A percentile compares a stretch with the other conserved stretches of the same genome.
Conservation (phyloP, 1,139 yeast genomes). For the Hansenula lynferdii region DNA sequence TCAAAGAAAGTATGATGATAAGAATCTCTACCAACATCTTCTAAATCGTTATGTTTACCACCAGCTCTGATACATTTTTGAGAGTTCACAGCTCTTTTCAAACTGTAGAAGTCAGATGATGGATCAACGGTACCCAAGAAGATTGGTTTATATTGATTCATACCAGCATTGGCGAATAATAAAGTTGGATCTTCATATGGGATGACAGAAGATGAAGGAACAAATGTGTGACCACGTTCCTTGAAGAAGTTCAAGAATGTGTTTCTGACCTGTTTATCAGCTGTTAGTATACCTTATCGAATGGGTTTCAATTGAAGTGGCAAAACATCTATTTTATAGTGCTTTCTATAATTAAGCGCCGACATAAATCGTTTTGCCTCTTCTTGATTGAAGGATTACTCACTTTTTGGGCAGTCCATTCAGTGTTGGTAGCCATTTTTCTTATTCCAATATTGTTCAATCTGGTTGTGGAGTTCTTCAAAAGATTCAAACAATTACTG, state of each 20-base stretch:
- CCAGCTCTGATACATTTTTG: conserved; percentile 99
- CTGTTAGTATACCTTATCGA: conserved; percentile 6
- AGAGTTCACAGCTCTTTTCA: conserved; percentile 90
- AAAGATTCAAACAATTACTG: conserved; percentile 2
- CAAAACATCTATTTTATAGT: neutral
- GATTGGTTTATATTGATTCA: conserved; percentile 98
- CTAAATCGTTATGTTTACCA: conserved; percentile 98
- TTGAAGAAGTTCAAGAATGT: conserved; percentile 83
- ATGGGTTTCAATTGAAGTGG: neutral
- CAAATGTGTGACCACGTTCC: conserved; percentile 65
- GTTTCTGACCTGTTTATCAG: conserved; percentile 53
- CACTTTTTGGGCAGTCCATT: conserved; percentile 24
- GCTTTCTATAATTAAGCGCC: neutral
- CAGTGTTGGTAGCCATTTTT: conserved; percentile 17
- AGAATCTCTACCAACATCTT: conserved; percentile 96
- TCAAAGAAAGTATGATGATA: conserved; percentile 98
- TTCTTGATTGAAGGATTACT: conserved; percentile 5
- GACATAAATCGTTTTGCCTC: too few species aligned
- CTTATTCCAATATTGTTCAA: conserved; percentile 4
- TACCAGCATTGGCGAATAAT: conserved; percentile 95
- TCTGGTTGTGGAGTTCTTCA: neutral
- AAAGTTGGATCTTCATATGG: conserved; percentile 98
- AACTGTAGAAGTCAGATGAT: conserved; percentile 72
- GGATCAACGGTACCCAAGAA: conserved; percentile 98
- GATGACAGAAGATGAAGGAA: conserved; percentile 90